A percentile compares a stretch with the other conserved stretches of the same genome.
Conservation (phyloP, 495 filamentous ascomycete genomes). For the Letharia columbiana region DNA sequence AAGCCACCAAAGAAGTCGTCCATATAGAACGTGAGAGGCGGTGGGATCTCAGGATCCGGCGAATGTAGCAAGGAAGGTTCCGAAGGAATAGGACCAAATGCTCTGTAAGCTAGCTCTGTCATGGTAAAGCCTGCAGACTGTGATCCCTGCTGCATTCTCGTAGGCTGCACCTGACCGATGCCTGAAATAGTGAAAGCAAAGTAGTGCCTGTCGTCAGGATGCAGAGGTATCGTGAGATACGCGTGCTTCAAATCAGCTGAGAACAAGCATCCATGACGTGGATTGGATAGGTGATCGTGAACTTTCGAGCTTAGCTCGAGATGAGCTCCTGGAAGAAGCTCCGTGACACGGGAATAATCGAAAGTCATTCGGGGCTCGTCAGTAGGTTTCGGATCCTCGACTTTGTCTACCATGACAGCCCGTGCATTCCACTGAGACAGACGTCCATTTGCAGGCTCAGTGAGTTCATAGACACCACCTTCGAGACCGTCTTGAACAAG, state of each 20-base stretch:
- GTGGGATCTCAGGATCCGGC: no score
- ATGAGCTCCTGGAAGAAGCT: background rate
- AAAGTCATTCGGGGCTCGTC: constrained; percentile 2
- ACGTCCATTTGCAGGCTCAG: background rate
- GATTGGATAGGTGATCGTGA: constrained; percentile 1
- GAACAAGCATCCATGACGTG: background rate
- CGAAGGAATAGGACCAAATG: background rate
- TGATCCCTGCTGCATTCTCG: background rate
- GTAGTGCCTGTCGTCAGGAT: background rate
- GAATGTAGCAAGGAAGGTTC: background rate
- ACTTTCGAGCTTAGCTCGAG: no score
- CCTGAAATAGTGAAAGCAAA: background rate
- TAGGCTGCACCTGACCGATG: background rate
- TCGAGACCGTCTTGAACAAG: background rate
- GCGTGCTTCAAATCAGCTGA: background rate
- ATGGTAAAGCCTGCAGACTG: background rate
- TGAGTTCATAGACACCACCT: background rate
- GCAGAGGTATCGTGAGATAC: background rate
- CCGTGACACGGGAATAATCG: background rate
- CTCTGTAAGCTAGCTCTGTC: background rate
- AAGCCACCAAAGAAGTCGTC: constrained; percentile 3
- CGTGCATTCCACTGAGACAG: background rate
- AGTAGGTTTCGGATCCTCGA: background rate
- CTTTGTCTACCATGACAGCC: background rate
- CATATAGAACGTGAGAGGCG: constrained; percentile 1